Base-by-base conservation (phyloP, 805 yeast species). In the Suhomyces tanzawaensis region DNA sequence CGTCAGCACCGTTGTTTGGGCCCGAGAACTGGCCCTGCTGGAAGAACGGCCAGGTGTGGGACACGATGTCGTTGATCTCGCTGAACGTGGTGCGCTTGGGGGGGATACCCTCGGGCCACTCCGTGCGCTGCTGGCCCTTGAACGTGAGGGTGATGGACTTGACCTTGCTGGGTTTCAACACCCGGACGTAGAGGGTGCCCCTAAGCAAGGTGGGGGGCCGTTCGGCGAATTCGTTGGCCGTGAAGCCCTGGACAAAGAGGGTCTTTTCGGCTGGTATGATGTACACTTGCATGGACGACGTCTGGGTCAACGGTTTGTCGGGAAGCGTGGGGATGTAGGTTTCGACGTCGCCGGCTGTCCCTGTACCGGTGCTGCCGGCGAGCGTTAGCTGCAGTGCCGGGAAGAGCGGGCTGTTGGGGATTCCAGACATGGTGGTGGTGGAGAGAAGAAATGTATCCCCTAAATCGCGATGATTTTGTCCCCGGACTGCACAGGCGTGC, bases 101-200 rank as follows among this genome's bases (percentile, higher is more conserved):
- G 0, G 98, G 98, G 14, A 91, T 90, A 2, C 99, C 99, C 54
- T 93, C 97, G 3, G 97, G 97, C 96, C 97, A 90, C 44, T 90
- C 96, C 0, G 96, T 90, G 47, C 85, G 72, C 25, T 85, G 76
- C 1, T 59, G 55, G 1, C 96, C 97, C 36, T 72, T 71, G 49
- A 90, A 79, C 1, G 71, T 66, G 33, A 90, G 66, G 4, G 65
- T 57, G 9, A 90, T 76, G 14, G 75, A 57, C 58, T 84, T 86
- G 43, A 90, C 66, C 55, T 81, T 85, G 19, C 82, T 71, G 0
- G 91, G 82, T 51, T 87, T 88, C 32, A 79, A 51, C 4, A 90
- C 74, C 34, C 90, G 70, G 3, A 90, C 44, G 33, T 82, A 75
- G 14, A 90, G 63, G 19, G 89, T 77, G 2, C 98, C 98, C 37